Base-by-base conservation (phyloP, 805 yeast genomes). In the Kluyveromyces nonfermentans region DNA sequence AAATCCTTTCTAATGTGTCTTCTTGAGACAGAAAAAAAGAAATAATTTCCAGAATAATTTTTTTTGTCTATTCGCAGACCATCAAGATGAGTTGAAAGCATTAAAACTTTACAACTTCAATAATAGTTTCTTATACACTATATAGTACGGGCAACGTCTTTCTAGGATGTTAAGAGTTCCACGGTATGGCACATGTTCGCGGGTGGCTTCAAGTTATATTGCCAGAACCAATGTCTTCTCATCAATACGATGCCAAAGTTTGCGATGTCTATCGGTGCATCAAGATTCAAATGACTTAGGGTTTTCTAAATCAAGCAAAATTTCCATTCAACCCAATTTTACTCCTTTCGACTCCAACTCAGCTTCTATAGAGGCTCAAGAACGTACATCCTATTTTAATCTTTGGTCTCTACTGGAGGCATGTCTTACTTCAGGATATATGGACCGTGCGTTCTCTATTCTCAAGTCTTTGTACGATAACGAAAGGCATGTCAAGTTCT, bases 401-500 rank as follows among this genome's bases (percentile, higher is more conserved):
- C 68, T 82, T 16, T 87, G 89, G 79, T 75, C 89, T 2, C 63
- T 87, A 31, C 69, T 86, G 34, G 95, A 87, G 53, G 90, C 93
- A 0, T 81, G 89, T 50, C 56, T 87, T 28, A 75, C 78, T 36
- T 74, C 83, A 30, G 72, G 73, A 42, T 82, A 84, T 56, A 75
- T 72, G 51, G 74, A 72, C 18, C 70, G 96, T 55, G 95, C 95
- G 0, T 78, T 77, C 50, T 66, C 80, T 19, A 78, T 86, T 17
- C 62, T 87, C 34, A 68, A 71, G 43, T 80, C 88, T 2, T 68
- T 86, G 38, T 72, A 78, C 40, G 75, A 76, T 17, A 60, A 78
- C 17, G 60, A 70, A 4, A 55, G 62, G 4, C 60, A 67, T 52
- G 46, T 62, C 49, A 65, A 71, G 3, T 74, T 75, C 21, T 76